Percentiles rank a stretch among this genome's conserved stretches.
These are phyloP conservation scores for Talaromyces sp. DNA, from an alignment of 2,329 filamentous ascomycete species.

Conservation along the genomic window DNA sequence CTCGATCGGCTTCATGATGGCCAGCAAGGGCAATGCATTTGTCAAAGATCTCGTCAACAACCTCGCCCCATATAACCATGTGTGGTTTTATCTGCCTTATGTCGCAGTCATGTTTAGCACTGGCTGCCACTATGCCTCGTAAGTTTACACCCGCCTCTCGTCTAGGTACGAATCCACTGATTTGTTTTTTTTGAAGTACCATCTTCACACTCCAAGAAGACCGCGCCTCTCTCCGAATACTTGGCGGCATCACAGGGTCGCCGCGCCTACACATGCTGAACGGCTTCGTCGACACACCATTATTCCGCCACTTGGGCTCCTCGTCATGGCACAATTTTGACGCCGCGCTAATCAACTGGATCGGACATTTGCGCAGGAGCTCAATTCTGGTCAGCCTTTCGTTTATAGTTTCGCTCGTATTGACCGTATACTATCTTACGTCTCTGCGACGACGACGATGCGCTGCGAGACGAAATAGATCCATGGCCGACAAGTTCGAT, in stretches of 20 bases:
- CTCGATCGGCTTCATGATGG: conserved; percentile 45
- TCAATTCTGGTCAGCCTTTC: conserved; percentile 12
- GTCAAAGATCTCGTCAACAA: conserved; percentile 34
- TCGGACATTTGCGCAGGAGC: conserved; percentile 14
- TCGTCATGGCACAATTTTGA: conserved; percentile 46
- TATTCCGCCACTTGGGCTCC: conserved; percentile 43
- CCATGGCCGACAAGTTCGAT: background rate
- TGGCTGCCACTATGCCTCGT: conserved; percentile 44
- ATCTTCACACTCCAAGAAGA: conserved; percentile 39
- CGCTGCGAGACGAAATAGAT: background rate
- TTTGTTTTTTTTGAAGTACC: conserved; percentile 24
- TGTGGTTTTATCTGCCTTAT: conserved; percentile 43
- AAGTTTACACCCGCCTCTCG: conserved; percentile 17
- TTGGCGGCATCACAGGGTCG: conserved; percentile 30
- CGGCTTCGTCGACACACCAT: conserved; percentile 39
- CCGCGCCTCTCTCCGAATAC: conserved; percentile 35
- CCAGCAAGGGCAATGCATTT: conserved; percentile 34
- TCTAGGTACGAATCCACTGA: background rate
- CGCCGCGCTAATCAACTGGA: conserved; percentile 28
- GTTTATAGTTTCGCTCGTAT: conserved; percentile 9
- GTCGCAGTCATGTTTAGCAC: conserved; percentile 46
- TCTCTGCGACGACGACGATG: conserved; percentile 1
- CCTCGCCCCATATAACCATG: conserved; percentile 34
- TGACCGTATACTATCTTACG: background rate
- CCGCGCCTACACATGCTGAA: conserved; percentile 39